Conservation (phyloP, 108 stramenopile genomes). For the Mediolabrus comicus region DNA sequence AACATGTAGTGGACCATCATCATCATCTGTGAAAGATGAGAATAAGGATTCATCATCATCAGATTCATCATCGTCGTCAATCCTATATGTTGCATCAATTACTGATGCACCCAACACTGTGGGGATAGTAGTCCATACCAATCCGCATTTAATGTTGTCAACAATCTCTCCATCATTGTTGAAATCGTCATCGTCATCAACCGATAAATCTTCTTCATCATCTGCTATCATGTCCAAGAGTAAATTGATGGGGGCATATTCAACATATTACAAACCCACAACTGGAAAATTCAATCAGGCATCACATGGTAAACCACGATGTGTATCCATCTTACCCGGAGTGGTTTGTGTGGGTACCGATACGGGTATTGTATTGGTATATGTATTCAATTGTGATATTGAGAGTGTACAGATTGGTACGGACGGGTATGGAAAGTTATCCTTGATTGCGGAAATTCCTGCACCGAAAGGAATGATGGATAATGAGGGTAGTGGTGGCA, state of each 20-base stretch:
- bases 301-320: conserved; percentile 52
- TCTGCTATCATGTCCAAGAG: neutral
- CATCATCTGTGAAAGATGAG: neutral
- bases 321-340: conserved; percentile 67
- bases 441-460: conserved; percentile 63
- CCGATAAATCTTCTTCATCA: neutral
- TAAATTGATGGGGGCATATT: conserved; percentile 2
- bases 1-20: neutral
- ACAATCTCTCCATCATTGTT: conserved; percentile 41
- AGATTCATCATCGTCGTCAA: conserved; percentile 1
- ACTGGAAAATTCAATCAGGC: conserved; percentile 44
- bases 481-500: conserved; percentile 19
- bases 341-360: conserved; percentile 82
- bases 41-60: conserved; percentile 17
- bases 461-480: conserved; percentile 49
- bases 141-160: conserved; percentile 45
- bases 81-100: conserved; percentile 42
- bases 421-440: conserved; percentile 10
- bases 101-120: conserved; percentile 30
- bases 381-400: conserved; percentile 46
- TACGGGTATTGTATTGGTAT: conserved; percentile 63
- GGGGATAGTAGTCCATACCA: conserved; percentile 41
- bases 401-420: conserved; percentile 7
- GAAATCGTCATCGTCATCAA: conserved; percentile 35
- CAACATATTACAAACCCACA: conserved; percentile 31